Base-by-base conservation (phyloP, 2,329 filamentous ascomycete genomes). In the Paraphaeosphaeria minitans region DNA sequence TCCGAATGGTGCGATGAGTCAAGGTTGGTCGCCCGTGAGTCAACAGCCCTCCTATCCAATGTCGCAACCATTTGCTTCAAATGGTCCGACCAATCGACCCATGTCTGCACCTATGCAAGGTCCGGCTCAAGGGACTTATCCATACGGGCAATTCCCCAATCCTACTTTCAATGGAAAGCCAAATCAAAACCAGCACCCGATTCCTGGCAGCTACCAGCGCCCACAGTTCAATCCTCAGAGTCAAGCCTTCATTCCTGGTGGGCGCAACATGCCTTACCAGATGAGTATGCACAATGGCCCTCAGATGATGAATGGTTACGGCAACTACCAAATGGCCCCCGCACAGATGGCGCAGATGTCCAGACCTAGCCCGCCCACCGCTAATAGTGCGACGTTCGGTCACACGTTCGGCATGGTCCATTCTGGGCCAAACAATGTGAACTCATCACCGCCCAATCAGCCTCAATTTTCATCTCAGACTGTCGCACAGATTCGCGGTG, bases 161-260 rank as follows among this genome's bases (percentile, higher is more conserved):
- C 82, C 84, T 53, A 88, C 88, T 50, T 87, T 74, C 58, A 75
- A 72, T 22, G 71, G 70, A 16, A 73, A 91, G 27, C 84, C 90
- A 61, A 90, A 90, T 68, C 86, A 88, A 9, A 88, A 90, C 58
- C 89, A 93, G 71, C 92, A 97, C 73, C 91, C 92, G 6, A 87
- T 96, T 57, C 91, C 92, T 14, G 92, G 92, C 37, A 95, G 89
- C 77, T 96, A 87, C 73, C 92, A 90, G 71, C 85, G 93, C 58
- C 91, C 92, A 68, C 87, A 90, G 13, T 97, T 98, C 80, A 97
- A 97, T 72, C 94, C 93, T 0, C 93, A 96, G 79, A 97, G 91
- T 16, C 91, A 96, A 71, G 91, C 93, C 0, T 97, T 98, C 76
- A 86, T 97, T 24, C 94, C 94, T 1, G 83, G 82, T 53, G 66